These are phyloP conservation scores for Nymphaea thermarum DNA, from an alignment of 164 flowering plant genomes.

Conservation along the genomic window DNA sequence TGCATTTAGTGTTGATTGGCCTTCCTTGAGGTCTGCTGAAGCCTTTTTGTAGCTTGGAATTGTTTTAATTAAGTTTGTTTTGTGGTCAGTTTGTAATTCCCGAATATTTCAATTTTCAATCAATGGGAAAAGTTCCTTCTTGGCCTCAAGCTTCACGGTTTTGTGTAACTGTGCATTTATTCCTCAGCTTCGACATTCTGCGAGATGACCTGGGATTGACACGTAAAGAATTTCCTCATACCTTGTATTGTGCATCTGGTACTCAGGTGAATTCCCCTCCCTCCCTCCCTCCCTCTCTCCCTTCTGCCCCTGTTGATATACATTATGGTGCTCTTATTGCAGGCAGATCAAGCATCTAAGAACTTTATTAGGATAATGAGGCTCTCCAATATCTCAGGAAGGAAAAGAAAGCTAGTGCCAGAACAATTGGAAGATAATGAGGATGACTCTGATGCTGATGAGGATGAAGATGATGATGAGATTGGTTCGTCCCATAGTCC, in stretches of 20 bases:
- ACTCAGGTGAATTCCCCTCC: slow-evolving; percentile 57
- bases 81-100: no score
- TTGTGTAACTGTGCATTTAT: background rate
- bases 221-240: slow-evolving; percentile 78
- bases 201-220: slow-evolving; percentile 66
- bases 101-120: no score
- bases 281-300: background rate
- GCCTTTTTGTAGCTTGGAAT: background rate
- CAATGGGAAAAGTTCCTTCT: no score
- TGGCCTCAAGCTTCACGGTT: no score
- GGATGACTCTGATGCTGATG: slow-evolving; percentile 49
- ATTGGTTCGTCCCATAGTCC: slow-evolving; percentile 38
- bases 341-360: slow-evolving; percentile 74
- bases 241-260: slow-evolving; percentile 68
- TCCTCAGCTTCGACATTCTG: slow-evolving; percentile 68
- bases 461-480: slow-evolving; percentile 47
- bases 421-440: slow-evolving; percentile 26
- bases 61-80: background rate
- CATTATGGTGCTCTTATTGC: slow-evolving; percentile 3
- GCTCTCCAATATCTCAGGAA: slow-evolving; percentile 66
- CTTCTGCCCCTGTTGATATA: background rate
- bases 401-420: slow-evolving; percentile 64
- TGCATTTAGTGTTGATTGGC: slow-evolving; percentile 88
- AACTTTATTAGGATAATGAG: slow-evolving; percentile 75
- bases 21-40: slow-evolving; percentile 61